These are phyloP conservation scores for Gryganskiella cystojenkinii DNA, from an alignment of 192 early-diverging fungal species.

Conservation along the genomic window DNA sequence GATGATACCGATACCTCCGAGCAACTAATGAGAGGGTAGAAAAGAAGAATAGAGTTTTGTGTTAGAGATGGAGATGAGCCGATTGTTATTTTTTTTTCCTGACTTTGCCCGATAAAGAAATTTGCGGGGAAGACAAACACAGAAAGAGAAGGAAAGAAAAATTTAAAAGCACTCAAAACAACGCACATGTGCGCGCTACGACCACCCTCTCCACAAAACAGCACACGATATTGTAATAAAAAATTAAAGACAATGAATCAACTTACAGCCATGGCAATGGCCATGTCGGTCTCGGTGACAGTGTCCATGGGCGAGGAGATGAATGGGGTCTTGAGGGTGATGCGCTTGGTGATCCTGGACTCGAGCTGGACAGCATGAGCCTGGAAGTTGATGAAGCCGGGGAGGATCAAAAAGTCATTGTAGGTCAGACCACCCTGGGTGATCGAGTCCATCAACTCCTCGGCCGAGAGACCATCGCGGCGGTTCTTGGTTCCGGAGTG, in stretches of 20 bases:
- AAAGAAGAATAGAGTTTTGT: conserved; percentile 22
- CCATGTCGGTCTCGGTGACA: conserved; percentile 98
- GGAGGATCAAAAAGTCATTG: conserved; percentile 98
- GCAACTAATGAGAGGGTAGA: conserved; percentile 52
- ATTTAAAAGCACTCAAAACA: too few species aligned
- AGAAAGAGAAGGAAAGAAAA: too few species aligned
- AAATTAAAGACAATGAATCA: background rate
- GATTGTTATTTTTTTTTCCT: too few species aligned
- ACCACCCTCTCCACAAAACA: background rate
- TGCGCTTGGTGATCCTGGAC: conserved; percentile 90
- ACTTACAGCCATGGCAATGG: conserved; percentile 94
- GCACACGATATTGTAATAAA: background rate
- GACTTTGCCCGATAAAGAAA: conserved; percentile 45
- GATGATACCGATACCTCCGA: conserved; percentile 97
- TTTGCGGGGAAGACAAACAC: conserved; percentile 51
- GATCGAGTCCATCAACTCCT: conserved; percentile 85
- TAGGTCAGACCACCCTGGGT: conserved; percentile 93
- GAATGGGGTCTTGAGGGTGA: conserved; percentile 93
- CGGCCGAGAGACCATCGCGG: conserved; percentile 86
- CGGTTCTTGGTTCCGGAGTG: conserved; percentile 37
- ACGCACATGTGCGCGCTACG: conserved; percentile 1
- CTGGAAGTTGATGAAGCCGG: conserved; percentile 95
- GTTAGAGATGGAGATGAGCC: background rate
- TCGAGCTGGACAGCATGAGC: conserved; percentile 83
- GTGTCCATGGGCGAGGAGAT: conserved; percentile 99